A percentile compares a stretch with the other conserved stretches of the same genome.
phyloP scores from a whole-genome alignment of 192 early-diverging fungal genomes.

The Backusella sp. region DNA sequence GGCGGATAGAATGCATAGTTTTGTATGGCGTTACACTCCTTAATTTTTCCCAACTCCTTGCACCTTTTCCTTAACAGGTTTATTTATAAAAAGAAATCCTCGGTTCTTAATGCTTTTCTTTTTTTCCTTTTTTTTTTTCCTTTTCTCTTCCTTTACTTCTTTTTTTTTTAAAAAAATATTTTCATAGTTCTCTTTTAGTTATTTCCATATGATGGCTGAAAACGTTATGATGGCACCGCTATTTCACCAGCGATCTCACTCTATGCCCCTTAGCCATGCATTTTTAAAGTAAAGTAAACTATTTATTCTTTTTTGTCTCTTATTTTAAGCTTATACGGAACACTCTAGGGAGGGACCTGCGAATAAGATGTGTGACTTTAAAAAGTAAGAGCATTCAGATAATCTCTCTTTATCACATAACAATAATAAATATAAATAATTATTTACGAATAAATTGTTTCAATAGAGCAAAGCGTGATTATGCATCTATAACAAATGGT shows the following conservation, averaged over 20 bases:
- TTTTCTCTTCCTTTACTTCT: background rate
- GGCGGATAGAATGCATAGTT: background rate
- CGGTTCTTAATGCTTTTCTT: background rate
- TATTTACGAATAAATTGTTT: background rate
- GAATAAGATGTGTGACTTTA: slow-evolving; percentile 1
- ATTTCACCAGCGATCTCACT: slow-evolving; percentile 12
- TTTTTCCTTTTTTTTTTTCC: background rate
- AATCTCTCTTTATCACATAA: background rate
- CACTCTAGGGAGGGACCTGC: background rate
- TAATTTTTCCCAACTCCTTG: slow-evolving; percentile 7
- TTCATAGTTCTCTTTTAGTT: background rate
- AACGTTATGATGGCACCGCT: slow-evolving; percentile 10
- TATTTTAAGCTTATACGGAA: background rate
- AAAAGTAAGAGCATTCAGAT: background rate
- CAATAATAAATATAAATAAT: background rate
- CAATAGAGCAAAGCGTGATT: background rate
- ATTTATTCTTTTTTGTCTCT: background rate
- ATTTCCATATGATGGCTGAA: background rate
- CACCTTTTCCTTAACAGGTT: slow-evolving; percentile 17
- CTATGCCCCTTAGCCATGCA: slow-evolving; percentile 12
- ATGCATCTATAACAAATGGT: background rate
- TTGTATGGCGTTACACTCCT: background rate
- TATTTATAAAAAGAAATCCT: slow-evolving; percentile 4
- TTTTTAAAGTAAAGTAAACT: slow-evolving; percentile 14
- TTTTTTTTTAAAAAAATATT: background rate